Base-by-base conservation (phyloP, 495 filamentous ascomycete species). In the Trichoderma orchidacearum region DNA sequence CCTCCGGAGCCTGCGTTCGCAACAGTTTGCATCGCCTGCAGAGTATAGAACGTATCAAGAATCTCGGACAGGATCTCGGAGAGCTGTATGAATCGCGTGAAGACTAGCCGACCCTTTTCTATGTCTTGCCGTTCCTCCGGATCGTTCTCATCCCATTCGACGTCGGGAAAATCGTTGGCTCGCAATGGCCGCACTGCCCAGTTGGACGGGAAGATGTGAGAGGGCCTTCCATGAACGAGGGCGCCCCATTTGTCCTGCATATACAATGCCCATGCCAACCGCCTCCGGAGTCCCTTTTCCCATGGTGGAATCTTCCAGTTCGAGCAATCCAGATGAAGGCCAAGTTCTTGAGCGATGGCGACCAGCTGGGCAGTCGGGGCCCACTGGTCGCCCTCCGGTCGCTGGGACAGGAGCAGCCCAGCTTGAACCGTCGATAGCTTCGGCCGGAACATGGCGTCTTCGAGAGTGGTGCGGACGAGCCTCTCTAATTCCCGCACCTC, bases 231-330 rank as follows among this genome's bases (percentile, higher is more conserved):
- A 58, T 85, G 76, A 9, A 84, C 78, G 29, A 89, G 67, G 28
- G 81, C 80, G 7, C 80, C 80, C 85, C 86, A 90, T 66, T 86
- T 89, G 58, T 90, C 86, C 59, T 87, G 84, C 76, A 84, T 82
- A 61, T 81, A 89, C 21, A 90, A 68, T 0, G 84, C 85, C 85
- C 86, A 89, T 54, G 81, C 85, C 11, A 90, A 71, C 2, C 86
- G 76, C 58, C 84, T 80, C 29, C 85, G 76, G 15, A 88, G 71
- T 0, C 84, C 81, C 51, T 81, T 80, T 62, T 88, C 85, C 86
- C 86, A 89, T 3, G 70, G 65, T 1, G 86, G 86, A 35, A 90
- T 85, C 18, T 80, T 79, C 85, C 85, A 88, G 25, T 70, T 66
- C 3, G 80, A 74, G 61, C 83, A 86, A 65, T 89, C 85, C 12